Evolutionary conservation across 73 alveolate species (phyloP), one percentile per base, ranked within the genome.

Genomic region (Urostyla sp.): DNA sequence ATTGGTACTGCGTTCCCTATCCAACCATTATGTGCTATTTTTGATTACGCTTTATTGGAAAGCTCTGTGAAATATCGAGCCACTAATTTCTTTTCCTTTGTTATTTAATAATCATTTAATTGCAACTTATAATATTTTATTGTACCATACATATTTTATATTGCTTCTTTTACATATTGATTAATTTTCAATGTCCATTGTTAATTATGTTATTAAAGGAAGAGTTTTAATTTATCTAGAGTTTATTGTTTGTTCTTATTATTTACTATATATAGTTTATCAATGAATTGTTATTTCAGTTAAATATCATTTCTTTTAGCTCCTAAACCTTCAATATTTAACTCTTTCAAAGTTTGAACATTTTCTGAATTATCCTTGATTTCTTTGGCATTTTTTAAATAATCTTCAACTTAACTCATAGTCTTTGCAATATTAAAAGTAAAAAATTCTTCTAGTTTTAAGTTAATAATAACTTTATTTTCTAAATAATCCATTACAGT

Each of bases 21-120:
- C 97, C 97, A 93, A 24, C 97, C 98, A 76, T 95, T 88, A 63
- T 83, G 76, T 0, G 88, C 96, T 30, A 84, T 80, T 74, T 92
- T 88, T 4, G 86, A 79, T 72, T 87, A 72, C 44, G 66, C 57
- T 32, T 38, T 43, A 66, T 85, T 75, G 20, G 72, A 79, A 45
- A 92, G 83, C 43, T 85, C 98, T 10, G 90, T 87, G 69, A 92
- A 92, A 60, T 92, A 92, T 0, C 84, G 66, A 38, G 73, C 51
- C 55, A 92, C 54, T 48, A 92, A 54, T 46, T 80, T 85, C 26
- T 75, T 86, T 54, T 48, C 80, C 36, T 46, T 63, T 1, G 87
- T 86, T 21, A 67, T 78, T 38, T 87, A 76, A 30, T 66, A 63
- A 36, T 72, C 59, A 49, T 54, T 84, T 7, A 89, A 75, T 43